phyloP scores from a whole-genome alignment of 2,329 filamentous ascomycete species.

The Lecanosticta acicola region DNA sequence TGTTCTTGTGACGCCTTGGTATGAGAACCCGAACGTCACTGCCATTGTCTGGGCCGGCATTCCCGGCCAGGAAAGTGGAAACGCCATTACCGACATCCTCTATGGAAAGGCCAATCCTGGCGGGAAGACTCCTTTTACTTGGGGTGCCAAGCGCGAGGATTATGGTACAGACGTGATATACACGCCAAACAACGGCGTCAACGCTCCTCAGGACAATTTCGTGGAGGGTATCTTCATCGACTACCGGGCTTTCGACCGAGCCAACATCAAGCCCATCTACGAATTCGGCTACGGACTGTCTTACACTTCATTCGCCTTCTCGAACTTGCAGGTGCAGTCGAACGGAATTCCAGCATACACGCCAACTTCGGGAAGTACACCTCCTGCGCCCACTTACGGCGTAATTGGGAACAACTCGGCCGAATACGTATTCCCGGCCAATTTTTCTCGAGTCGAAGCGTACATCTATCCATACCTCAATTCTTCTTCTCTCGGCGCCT shows the following conservation, averaged over 20 bases:
- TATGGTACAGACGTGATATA: slow-evolving; percentile 66
- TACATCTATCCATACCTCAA: slow-evolving; percentile 72
- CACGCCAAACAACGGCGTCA: slow-evolving; percentile 61
- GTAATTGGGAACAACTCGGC: slow-evolving; percentile 56
- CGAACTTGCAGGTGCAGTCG: slow-evolving; percentile 56
- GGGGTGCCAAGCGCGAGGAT: slow-evolving; percentile 60
- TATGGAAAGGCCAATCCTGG: slow-evolving; percentile 74
- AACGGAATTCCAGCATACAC: slow-evolving; percentile 49
- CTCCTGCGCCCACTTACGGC: slow-evolving; percentile 59
- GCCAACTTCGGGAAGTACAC: slow-evolving; percentile 57
- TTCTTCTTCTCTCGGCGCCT: slow-evolving; percentile 52
- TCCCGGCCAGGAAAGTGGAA: slow-evolving; percentile 78
- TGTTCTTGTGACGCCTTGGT: slow-evolving; percentile 69
- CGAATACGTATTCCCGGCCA: slow-evolving; percentile 63
- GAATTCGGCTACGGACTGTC: slow-evolving; percentile 72
- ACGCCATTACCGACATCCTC: slow-evolving; percentile 73
- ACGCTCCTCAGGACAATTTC: slow-evolving; percentile 67
- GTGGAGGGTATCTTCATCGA: slow-evolving; percentile 76
- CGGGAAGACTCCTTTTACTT: slow-evolving; percentile 65
- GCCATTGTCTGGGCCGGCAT: slow-evolving; percentile 78
- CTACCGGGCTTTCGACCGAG: slow-evolving; percentile 68
- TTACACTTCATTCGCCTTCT: slow-evolving; percentile 74
- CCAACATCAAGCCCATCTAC: slow-evolving; percentile 62
- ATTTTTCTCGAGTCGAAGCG: slow-evolving; percentile 47
- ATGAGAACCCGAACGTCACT: slow-evolving; percentile 70